Evolutionary conservation across 331 rosid genomes (phyloP).

Genomic region (Quercus tomentella): DNA sequence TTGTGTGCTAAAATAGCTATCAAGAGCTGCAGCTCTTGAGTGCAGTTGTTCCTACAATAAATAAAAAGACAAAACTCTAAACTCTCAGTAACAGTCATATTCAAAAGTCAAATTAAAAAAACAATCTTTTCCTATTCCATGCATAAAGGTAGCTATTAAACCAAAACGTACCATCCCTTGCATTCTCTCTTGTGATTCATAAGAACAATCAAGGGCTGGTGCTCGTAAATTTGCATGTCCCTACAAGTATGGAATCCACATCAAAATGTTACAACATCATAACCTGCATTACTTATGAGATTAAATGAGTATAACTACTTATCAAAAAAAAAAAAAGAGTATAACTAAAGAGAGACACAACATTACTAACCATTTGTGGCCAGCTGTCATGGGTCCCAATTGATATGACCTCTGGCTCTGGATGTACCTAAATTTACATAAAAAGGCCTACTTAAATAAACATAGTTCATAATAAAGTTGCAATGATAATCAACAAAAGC

Average conservation of each 20-base stretch:
- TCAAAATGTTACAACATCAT: constrained; percentile 13
- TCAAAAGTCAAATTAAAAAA: not conserved
- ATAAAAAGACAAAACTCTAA: constrained; percentile 1
- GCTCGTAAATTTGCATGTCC: constrained; percentile 36
- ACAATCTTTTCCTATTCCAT: not conserved
- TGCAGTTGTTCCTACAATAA: constrained; percentile 37
- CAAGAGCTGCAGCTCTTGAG: constrained; percentile 40
- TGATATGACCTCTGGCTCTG: constrained; percentile 31
- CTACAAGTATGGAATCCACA: constrained; percentile 22
- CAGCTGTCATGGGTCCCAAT: constrained; percentile 38
- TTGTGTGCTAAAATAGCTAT: constrained; percentile 40
- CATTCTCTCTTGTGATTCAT: constrained; percentile 34
- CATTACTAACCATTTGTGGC: constrained; percentile 47
- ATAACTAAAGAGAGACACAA: not conserved
- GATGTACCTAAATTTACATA: constrained; percentile 28
- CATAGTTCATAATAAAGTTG: not conserved
- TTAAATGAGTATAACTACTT: not conserved
- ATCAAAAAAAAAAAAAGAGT: not conserved
- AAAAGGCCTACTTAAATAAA: not conserved
- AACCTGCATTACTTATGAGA: not conserved
- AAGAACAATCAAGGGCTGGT: constrained; percentile 32
- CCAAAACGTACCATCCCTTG: constrained; percentile 30
- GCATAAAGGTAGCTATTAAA: not conserved
- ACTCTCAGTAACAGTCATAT: not conserved
- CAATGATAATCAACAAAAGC: not conserved